Evolutionary conservation across 2,329 filamentous ascomycete species (phyloP).

Genomic region (Calonectria multiphialidica): DNA sequence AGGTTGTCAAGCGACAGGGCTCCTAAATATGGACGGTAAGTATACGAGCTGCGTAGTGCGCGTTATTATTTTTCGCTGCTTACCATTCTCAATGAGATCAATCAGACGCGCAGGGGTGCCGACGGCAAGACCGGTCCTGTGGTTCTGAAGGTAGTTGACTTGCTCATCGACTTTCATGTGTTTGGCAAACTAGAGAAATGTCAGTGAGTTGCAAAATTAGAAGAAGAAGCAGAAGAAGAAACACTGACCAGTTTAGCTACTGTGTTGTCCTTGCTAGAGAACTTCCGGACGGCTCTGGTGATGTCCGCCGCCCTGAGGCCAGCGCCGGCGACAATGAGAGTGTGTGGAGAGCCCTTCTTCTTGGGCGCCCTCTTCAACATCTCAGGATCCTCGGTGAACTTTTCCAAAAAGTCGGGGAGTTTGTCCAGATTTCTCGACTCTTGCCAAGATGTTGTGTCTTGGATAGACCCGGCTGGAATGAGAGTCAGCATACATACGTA

Average conservation of each 20-base stretch:
- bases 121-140: conserved; percentile 85
- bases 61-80: conserved; percentile 34
- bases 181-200: conserved; percentile 79
- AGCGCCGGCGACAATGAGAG: conserved; percentile 86
- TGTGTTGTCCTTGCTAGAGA: conserved; percentile 81
- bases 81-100: conserved; percentile 86
- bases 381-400: conserved; percentile 68
- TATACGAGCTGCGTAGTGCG: not conserved
- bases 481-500: conserved; percentile 14
- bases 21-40: conserved; percentile 52
- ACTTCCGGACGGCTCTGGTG: conserved; percentile 80
- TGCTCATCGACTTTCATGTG: conserved; percentile 96
- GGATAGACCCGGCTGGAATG: conserved; percentile 75
- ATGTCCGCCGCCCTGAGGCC: conserved; percentile 90
- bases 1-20: conserved; percentile 78
- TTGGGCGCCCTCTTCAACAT: conserved; percentile 74
- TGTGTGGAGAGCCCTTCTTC: conserved; percentile 82
- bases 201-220: not conserved
- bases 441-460: conserved; percentile 83
- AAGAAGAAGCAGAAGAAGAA: no score
- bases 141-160: conserved; percentile 77
- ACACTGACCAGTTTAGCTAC: conserved; percentile 81
- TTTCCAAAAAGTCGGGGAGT: conserved; percentile 83
- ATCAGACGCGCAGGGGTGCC: conserved; percentile 88
- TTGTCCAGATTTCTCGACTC: conserved; percentile 76